These are phyloP conservation scores for Xylariales sp. DNA, from an alignment of 2,329 filamentous ascomycete genomes.

Conservation along the genomic window DNA sequence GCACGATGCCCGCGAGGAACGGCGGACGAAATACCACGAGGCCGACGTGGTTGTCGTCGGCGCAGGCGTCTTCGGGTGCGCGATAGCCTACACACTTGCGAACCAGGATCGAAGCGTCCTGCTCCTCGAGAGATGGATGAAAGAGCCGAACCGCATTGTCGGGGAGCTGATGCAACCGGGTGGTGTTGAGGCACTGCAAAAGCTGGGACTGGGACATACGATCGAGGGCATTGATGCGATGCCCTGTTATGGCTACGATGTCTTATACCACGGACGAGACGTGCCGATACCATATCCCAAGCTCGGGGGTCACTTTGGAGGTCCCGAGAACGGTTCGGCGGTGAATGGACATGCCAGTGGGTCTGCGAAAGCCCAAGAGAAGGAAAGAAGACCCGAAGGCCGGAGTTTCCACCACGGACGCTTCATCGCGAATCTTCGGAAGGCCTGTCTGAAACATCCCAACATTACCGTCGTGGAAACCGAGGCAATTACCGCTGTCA, in stretches of 20 bases:
- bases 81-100: conserved; percentile 76
- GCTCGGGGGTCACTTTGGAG: conserved; percentile 25
- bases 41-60: conserved; percentile 88
- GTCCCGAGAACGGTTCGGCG: conserved; percentile 10
- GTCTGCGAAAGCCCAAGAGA: conserved; percentile 22
- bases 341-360: conserved; percentile 22
- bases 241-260: conserved; percentile 78
- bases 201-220: conserved; percentile 76
- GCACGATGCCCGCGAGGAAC: conserved; percentile 37
- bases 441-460: conserved; percentile 65
- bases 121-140: conserved; percentile 81
- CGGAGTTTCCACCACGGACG: conserved; percentile 89
- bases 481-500: conserved; percentile 72
- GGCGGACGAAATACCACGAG: conserved; percentile 53
- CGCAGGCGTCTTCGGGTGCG: conserved; percentile 85
- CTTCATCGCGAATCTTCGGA: conserved; percentile 79
- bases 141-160: conserved; percentile 92
- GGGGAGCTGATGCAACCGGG: conserved; percentile 94
- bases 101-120: conserved; percentile 89
- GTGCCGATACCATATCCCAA: conserved; percentile 77
- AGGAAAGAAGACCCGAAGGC: conserved; percentile 56
- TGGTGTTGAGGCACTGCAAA: conserved; percentile 73
- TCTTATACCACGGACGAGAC: conserved; percentile 72
- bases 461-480: conserved; percentile 93
- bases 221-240: conserved; percentile 86